phyloP scores from a whole-genome alignment of 2,329 filamentous ascomycete species.

The Neofusicoccum sp. region DNA sequence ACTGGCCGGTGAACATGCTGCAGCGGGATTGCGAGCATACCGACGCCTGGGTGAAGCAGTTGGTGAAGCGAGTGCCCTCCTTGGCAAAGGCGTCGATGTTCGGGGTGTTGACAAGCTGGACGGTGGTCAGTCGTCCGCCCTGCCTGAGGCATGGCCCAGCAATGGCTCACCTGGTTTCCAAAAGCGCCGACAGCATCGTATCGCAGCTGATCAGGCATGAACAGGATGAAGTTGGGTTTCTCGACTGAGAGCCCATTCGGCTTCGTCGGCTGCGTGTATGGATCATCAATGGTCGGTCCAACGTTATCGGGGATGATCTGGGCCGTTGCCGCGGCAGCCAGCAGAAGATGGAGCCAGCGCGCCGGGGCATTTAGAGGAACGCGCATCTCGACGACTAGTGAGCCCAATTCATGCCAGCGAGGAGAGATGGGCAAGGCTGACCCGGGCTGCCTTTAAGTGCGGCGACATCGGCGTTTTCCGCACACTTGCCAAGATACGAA shows the following conservation, averaged over 20 bases:
- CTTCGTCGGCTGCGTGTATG: constrained; percentile 4
- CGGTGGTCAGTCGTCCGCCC: not conserved
- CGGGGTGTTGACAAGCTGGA: constrained; percentile 29
- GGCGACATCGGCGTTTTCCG: no score
- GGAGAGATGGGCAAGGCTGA: no score
- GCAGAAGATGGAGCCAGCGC: not conserved
- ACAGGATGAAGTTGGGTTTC: constrained; percentile 44
- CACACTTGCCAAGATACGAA: no score
- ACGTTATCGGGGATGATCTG: not conserved
- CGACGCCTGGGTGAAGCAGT: constrained; percentile 51
- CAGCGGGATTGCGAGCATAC: constrained; percentile 53
- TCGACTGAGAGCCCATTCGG: not conserved
- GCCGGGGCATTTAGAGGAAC: not conserved
- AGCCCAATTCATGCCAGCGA: no score
- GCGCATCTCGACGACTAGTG: not conserved
- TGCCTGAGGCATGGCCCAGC: constrained; percentile 35
- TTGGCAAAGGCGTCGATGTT: constrained; percentile 44
- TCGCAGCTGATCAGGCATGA: constrained; percentile 54
- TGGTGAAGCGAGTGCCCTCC: constrained; percentile 46
- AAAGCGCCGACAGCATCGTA: constrained; percentile 48
- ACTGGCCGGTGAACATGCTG: constrained; percentile 52
- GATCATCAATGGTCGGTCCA: not conserved
- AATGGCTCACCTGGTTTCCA: constrained; percentile 41
- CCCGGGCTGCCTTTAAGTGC: no score
- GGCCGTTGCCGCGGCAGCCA: not conserved